Evolutionary conservation across 2,329 filamentous ascomycete species (phyloP).

Genomic region (Aspergillus sp.): DNA sequence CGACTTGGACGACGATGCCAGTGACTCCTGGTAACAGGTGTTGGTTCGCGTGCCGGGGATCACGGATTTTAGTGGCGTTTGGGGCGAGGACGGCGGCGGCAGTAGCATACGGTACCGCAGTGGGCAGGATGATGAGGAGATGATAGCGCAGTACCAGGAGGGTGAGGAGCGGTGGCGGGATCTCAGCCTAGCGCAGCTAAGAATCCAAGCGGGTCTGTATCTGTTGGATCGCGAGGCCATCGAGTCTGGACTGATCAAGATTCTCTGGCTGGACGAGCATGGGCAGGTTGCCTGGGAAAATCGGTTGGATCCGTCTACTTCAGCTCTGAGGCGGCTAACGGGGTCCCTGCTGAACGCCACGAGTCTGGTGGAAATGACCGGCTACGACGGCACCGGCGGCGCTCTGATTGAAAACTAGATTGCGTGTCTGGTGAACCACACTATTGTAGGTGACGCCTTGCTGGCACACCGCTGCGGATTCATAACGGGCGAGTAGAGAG

Average conservation of each 20-base stretch:
- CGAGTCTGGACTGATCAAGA: neutral
- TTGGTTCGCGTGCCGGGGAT: neutral
- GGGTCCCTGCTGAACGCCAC: neutral
- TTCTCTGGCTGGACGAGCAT: neutral
- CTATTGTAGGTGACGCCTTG: no score
- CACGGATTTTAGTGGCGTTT: neutral
- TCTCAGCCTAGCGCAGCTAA: neutral
- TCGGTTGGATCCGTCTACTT: neutral
- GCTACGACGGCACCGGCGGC: neutral
- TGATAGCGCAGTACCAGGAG: neutral
- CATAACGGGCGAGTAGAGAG: no score
- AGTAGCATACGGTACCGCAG: neutral
- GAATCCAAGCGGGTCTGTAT: neutral
- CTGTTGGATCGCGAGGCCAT: neutral
- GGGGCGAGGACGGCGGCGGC: neutral
- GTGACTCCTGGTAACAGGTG: neutral
- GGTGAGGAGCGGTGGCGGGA: neutral
- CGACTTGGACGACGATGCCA: neutral
- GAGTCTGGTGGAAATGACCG: neutral
- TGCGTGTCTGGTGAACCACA: no score
- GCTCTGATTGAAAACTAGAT: neutral
- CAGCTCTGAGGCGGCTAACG: neutral
- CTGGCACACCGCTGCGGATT: no score
- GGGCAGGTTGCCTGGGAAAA: neutral
- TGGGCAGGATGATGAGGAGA: neutral